A percentile compares a stretch with the other conserved stretches of the same genome.
Evolutionary conservation across 768 basidiomycete genomes (phyloP).

Genomic region (Serendipita indica): DNA sequence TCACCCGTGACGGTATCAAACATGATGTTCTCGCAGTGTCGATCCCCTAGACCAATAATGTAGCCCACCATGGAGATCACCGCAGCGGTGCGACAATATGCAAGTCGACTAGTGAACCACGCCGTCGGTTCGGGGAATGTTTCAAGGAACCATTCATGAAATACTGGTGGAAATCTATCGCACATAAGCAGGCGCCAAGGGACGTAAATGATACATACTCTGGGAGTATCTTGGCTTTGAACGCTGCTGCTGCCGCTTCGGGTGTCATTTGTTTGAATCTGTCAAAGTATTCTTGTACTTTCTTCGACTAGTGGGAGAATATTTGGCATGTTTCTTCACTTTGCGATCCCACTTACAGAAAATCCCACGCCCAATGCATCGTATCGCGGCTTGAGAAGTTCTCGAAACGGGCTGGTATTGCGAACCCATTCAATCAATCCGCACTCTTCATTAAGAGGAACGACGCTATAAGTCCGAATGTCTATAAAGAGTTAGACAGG

Average conservation of each 20-base stretch:
- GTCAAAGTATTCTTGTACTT: constrained; percentile 35
- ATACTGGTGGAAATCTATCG: constrained; percentile 64
- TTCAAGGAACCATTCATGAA: constrained; percentile 95
- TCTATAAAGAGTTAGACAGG: constrained; percentile 30
- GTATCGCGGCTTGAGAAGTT: constrained; percentile 57
- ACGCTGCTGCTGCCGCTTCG: constrained; percentile 37
- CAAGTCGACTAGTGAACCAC: constrained; percentile 80
- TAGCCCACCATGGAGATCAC: constrained; percentile 99
- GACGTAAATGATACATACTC: constrained; percentile 28
- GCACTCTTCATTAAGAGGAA: constrained; percentile 92
- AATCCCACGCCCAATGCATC: constrained; percentile 31
- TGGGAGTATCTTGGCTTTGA: constrained; percentile 39
- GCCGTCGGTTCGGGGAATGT: constrained; percentile 93
- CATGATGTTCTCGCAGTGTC: constrained; percentile 93
- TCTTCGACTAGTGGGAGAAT: constrained; percentile 29
- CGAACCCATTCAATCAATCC: constrained; percentile 99
- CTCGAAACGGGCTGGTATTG: constrained; percentile 72
- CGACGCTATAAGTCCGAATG: constrained; percentile 96
- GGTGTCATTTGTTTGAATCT: constrained; percentile 38
- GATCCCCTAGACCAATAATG: constrained; percentile 93
- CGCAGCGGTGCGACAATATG: constrained; percentile 77
- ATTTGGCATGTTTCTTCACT: too few species aligned
- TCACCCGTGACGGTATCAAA: constrained; percentile 81
- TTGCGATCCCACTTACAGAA: constrained; percentile 36
- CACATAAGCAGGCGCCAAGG: background rate